A percentile compares a stretch with the other conserved stretches of the same genome.
Evolutionary conservation across 768 basidiomycete species (phyloP).

Genomic region (Pisolithus marmoratus): DNA sequence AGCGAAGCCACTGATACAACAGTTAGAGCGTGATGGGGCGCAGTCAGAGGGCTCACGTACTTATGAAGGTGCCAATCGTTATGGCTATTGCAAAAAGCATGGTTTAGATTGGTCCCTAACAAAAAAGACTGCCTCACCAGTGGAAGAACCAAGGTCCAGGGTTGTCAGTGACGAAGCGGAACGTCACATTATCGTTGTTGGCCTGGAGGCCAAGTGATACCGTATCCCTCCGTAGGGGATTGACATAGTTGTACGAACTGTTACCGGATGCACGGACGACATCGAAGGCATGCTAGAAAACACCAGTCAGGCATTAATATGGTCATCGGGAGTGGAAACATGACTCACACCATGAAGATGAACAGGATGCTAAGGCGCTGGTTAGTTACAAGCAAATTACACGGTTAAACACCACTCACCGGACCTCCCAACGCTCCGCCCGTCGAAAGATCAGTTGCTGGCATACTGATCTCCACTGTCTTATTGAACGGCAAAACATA

Average conservation of each 20-base stretch:
- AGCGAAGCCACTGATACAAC: constrained; percentile 18
- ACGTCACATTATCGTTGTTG: constrained; percentile 37
- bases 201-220: constrained; percentile 23
- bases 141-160: constrained; percentile 58
- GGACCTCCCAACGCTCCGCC: constrained; percentile 22
- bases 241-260: constrained; percentile 28
- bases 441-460: constrained; percentile 20
- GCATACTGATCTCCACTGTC: constrained; percentile 43
- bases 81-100: constrained; percentile 12
- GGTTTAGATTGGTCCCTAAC: neutral
- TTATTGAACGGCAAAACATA: constrained; percentile 40
- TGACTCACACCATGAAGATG: constrained; percentile 37
- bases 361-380: constrained; percentile 30
- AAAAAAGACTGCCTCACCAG: constrained; percentile 20
- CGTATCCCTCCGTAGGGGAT: constrained; percentile 33
- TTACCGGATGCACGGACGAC: constrained; percentile 31
- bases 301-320: neutral
- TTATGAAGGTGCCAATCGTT: constrained; percentile 25
- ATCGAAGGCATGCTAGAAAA: constrained; percentile 29
- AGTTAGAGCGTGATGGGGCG: neutral
- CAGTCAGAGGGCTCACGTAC: constrained; percentile 7
- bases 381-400: constrained; percentile 2
- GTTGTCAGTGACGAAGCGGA: constrained; percentile 63
- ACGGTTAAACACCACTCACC: constrained; percentile 14
- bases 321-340: neutral